Conservation (phyloP, 371 early-diverging fungal genomes). For the Apophysomyces trapeziformis region DNA sequence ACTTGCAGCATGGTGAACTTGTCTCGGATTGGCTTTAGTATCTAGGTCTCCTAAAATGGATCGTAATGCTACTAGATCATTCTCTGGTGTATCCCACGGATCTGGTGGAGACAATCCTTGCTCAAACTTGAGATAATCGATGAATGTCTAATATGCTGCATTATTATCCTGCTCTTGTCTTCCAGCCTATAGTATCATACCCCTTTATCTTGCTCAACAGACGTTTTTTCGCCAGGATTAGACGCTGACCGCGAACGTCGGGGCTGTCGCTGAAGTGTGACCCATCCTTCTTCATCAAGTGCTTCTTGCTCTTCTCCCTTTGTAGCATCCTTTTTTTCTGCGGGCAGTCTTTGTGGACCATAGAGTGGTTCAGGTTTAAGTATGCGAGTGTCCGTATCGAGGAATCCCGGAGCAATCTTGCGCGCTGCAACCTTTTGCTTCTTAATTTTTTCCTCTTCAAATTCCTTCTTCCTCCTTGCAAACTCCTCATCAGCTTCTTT, state of each 20-base stretch:
- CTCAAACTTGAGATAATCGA: constrained; percentile 71
- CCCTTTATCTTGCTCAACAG: constrained; percentile 1
- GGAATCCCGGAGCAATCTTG: constrained; percentile 62
- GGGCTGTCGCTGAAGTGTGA: constrained; percentile 5
- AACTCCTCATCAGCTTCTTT: constrained; percentile 26
- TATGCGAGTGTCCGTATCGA: constrained; percentile 59
- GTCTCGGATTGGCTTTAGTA: constrained; percentile 6
- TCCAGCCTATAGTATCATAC: background rate
- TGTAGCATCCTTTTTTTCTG: background rate
- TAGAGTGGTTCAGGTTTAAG: constrained; percentile 45
- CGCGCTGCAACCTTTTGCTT: constrained; percentile 54
- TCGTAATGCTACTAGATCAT: constrained; percentile 56
- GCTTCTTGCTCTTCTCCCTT: background rate
- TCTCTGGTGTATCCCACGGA: constrained; percentile 74
- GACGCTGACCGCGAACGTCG: constrained; percentile 9
- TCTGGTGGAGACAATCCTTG: constrained; percentile 75
- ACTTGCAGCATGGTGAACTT: constrained; percentile 8
- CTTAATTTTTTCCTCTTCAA: constrained; percentile 40
- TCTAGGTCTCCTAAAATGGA: constrained; percentile 36
- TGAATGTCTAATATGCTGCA: constrained; percentile 20
- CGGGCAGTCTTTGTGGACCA: background rate
- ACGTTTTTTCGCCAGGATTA: constrained; percentile 5
- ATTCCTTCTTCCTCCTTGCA: constrained; percentile 30
- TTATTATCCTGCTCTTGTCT: background rate
- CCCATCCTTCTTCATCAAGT: background rate